phyloP scores from a whole-genome alignment of 371 early-diverging fungal species.

The Rhizomucor miehei region DNA sequence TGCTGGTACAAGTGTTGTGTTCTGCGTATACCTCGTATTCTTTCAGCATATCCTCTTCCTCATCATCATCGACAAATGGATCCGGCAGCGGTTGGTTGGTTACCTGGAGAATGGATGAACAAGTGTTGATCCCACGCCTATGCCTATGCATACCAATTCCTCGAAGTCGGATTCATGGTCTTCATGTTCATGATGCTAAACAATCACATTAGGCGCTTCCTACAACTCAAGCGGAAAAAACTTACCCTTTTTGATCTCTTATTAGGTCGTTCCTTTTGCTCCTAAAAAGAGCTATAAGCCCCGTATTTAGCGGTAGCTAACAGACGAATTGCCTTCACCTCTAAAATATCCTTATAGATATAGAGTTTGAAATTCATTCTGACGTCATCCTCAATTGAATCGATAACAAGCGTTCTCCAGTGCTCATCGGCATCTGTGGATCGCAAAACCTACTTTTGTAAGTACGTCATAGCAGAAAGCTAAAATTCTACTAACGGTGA shows the following conservation, averaged over 20 bases:
- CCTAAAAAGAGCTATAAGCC: not conserved
- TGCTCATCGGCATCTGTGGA: too few species aligned
- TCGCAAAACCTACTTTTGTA: too few species aligned
- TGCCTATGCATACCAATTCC: not conserved
- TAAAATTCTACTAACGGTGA: too few species aligned
- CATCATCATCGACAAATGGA: not conserved
- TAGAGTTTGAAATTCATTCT: not conserved
- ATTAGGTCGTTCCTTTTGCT: not conserved
- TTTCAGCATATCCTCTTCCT: not conserved
- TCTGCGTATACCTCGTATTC: not conserved
- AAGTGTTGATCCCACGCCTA: not conserved
- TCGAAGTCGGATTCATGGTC: not conserved
- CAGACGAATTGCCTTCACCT: not conserved
- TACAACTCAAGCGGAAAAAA: not conserved
- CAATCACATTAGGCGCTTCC: not conserved
- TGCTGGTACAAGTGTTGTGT: not conserved
- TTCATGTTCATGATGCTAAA: conserved; percentile 1
- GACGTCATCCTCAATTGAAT: not conserved
- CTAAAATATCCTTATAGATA: not conserved
- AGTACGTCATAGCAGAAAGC: too few species aligned
- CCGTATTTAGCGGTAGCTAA: not conserved
- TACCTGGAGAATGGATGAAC: not conserved
- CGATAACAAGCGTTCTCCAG: too few species aligned
- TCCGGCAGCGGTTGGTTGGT: not conserved
- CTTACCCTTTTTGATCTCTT: not conserved